Base-by-base conservation (phyloP, 305 asterid genomes). In the Coffea humblotiana region DNA sequence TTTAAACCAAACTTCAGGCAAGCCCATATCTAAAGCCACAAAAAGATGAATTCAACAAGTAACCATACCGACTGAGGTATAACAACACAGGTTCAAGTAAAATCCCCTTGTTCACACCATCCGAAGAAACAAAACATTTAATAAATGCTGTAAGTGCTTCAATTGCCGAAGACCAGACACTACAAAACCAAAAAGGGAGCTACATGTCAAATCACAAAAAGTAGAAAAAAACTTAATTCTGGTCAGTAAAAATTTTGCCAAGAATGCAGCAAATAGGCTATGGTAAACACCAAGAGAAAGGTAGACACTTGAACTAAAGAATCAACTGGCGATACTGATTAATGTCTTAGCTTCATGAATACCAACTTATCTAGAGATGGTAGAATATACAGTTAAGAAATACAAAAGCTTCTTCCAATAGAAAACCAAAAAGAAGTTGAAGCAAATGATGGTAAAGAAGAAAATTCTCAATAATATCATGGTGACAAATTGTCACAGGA, bases 111-210 rank as follows among this genome's bases (percentile, higher is more conserved):
- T 88, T 90, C 86, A 81, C 87, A 64, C 92, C 90, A 80, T 90
- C 97, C 71, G 93, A 85, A 82, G 97, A 92, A 81, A 94, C 85
- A 85, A 96, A 96, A 83, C 97, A 91, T 84, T 90, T 94, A 81
- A 93, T 85, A 67, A 91, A 96, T 82, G 95, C 89, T 8, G 95
- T 88, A 68, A 96, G 97, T 25, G 99, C 98, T 77, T 92, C 98
- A 83, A 94, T 81, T 84, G 99, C 98, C 79, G 98, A 95, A 84
- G 97, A 92, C 98, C 98, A 93, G 78, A 96, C 95, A 48, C 99
- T 96, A 82, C 95, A 92, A 74, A 81, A 78, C 75, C 63, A 77
- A 71, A 81, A 71, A 78, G 70, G 77, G 43, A 83, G 69, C 52
- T 78, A 60, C 74, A 82, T 72, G 75, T 79, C 78, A 82, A 48